phyloP scores from a whole-genome alignment of 345 rosid genomes.

The Linum usitatissimum region DNA sequence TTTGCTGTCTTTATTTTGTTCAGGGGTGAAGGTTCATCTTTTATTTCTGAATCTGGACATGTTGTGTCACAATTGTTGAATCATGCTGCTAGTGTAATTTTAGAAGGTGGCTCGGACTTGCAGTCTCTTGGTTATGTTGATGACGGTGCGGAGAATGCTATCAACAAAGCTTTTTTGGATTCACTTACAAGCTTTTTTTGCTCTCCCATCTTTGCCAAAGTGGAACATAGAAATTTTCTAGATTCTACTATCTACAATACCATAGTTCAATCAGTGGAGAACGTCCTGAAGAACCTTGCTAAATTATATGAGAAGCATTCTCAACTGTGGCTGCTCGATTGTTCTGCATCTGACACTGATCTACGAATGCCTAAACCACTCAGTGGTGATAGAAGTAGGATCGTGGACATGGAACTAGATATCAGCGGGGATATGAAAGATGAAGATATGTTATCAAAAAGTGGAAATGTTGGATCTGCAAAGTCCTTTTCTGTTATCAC shows the following conservation, averaged over 20 bases:
- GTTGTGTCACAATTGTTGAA: conserved; percentile 49
- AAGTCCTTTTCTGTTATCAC: conserved; percentile 34
- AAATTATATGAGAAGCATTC: conserved; percentile 41
- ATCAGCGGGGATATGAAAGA: conserved; percentile 43
- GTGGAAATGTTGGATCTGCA: conserved; percentile 36
- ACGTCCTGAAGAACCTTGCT: conserved; percentile 47
- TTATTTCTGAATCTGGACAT: conserved; percentile 45
- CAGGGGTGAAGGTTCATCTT: conserved; percentile 36
- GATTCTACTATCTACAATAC: conserved; percentile 30
- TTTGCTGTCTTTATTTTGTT: conserved; percentile 2
- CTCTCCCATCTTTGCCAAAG: conserved; percentile 40
- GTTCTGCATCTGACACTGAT: conserved; percentile 32
- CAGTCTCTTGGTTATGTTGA: conserved; percentile 45
- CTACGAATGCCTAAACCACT: conserved; percentile 19
- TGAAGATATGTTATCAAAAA: conserved; percentile 35
- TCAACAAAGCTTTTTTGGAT: conserved; percentile 33
- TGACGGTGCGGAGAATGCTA: conserved; percentile 27
- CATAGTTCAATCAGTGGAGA: conserved; percentile 44
- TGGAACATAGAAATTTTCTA: conserved; percentile 26
- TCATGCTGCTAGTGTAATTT: conserved; percentile 35
- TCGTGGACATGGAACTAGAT: conserved; percentile 80
- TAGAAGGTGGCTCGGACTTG: conserved; percentile 28
- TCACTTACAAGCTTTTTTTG: conserved; percentile 53
- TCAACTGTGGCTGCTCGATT: conserved; percentile 20
- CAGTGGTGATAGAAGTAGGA: conserved; percentile 33